These are phyloP conservation scores for Taphrina sp. DNA, from an alignment of 1,139 yeast genomes.

Conservation along the genomic window DNA sequence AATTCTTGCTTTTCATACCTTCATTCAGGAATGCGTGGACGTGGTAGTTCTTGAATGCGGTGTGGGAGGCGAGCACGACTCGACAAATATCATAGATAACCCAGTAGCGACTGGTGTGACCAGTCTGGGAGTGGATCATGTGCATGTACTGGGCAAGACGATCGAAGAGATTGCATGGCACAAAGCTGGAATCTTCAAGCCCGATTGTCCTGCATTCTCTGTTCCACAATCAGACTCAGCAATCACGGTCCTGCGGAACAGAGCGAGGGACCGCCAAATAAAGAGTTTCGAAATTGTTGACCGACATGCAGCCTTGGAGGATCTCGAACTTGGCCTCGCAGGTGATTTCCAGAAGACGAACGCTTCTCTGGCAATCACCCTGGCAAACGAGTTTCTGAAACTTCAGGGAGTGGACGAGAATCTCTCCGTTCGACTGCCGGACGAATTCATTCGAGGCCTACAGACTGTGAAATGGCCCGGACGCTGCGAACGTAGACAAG, in stretches of 20 bases:
- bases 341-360: conserved; percentile 83
- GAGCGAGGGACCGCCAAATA: conserved; percentile 67
- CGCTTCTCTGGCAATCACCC: conserved; percentile 82
- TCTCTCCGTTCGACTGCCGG: conserved; percentile 51
- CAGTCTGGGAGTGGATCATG: conserved; percentile 89
- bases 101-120: conserved; percentile 88
- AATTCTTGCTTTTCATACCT: conserved; percentile 83
- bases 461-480: conserved; percentile 85
- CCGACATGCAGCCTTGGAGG: conserved; percentile 43
- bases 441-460: conserved; percentile 62
- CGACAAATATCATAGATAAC: conserved; percentile 76
- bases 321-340: conserved; percentile 74
- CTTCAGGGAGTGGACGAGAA: conserved; percentile 49
- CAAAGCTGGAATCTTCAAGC: conserved; percentile 88
- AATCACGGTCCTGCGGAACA: conserved; percentile 50
- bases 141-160: conserved; percentile 81
- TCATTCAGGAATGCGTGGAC: conserved; percentile 80
- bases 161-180: conserved; percentile 93
- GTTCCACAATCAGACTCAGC: conserved; percentile 60
- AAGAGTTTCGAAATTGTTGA: conserved; percentile 35
- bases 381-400: conserved; percentile 63
- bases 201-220: conserved; percentile 62
- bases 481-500: conserved; percentile 72
- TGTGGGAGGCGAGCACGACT: conserved; percentile 95
- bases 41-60: conserved; percentile 97